Percentiles rank a stretch among this genome's conserved stretches.
These are phyloP conservation scores for Syzygium malaccense DNA, from an alignment of 441 rosid genomes.

Conservation along the genomic window DNA sequence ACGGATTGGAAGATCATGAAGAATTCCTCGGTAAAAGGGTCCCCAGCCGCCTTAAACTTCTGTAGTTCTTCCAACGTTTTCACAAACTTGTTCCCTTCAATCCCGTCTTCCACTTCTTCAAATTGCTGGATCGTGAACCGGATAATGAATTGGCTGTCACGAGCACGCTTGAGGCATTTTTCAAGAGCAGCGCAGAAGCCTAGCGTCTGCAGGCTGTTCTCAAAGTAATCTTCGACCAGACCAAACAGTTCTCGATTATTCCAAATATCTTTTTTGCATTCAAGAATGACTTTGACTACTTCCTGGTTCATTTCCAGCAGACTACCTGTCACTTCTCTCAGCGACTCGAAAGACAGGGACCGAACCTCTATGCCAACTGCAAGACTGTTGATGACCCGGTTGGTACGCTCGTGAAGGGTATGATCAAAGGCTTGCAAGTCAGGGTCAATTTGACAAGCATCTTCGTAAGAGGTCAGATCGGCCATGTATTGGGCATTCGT, in stretches of 20 bases:
- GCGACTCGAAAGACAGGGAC: conserved; percentile 46
- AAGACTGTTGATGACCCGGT: conserved; percentile 33
- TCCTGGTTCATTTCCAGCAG: conserved; percentile 63
- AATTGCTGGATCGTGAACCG: conserved; percentile 42
- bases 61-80: conserved; percentile 50
- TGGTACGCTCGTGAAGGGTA: conserved; percentile 37
- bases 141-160: conserved; percentile 41
- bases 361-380: conserved; percentile 39
- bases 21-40: conserved; percentile 54
- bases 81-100: conserved; percentile 28
- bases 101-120: conserved; percentile 19
- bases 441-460: conserved; percentile 46
- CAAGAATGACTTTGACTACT: conserved; percentile 42
- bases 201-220: conserved; percentile 40
- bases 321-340: conserved; percentile 45
- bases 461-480: conserved; percentile 45
- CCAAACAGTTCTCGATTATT: conserved; percentile 40
- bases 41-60: conserved; percentile 39
- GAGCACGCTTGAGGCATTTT: conserved; percentile 47
- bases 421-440: conserved; percentile 47
- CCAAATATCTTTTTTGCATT: conserved; percentile 53
- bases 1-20: conserved; percentile 34
- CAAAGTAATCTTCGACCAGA: conserved; percentile 51
- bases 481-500: conserved; percentile 26
- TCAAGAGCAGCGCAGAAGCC: conserved; percentile 57